Conservation (phyloP, 331 rosid genomes). For the Quercus phellos region DNA sequence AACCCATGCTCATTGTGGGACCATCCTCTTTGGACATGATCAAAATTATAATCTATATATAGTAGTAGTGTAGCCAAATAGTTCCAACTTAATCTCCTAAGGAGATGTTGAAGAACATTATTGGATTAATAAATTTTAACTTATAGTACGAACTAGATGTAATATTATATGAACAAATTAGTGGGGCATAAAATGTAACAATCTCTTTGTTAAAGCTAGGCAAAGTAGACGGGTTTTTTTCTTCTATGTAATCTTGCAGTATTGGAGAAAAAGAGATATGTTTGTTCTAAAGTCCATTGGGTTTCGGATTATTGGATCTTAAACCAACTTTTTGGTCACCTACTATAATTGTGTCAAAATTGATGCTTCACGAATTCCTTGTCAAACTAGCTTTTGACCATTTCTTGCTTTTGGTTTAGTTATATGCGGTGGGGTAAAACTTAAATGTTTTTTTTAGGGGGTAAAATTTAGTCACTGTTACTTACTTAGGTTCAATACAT, state of each 20-base stretch:
- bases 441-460: background rate
- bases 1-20: conserved; percentile 51
- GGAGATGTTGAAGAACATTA: conserved; percentile 52
- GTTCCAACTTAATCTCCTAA: conserved; percentile 48
- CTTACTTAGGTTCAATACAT: too few relatives aligned
- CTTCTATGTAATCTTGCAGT: conserved; percentile 23
- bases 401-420: conserved; percentile 35
- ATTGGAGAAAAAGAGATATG: conserved; percentile 12
- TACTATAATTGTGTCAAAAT: conserved; percentile 31
- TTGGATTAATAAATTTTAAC: conserved; percentile 8
- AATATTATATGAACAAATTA: conserved; percentile 6
- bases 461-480: too few relatives aligned
- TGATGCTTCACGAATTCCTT: conserved; percentile 25
- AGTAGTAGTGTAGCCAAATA: background rate
- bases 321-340: conserved; percentile 51
- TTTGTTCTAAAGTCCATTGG: conserved; percentile 17
- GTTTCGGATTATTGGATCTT: conserved; percentile 9
- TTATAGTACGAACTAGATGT: conserved; percentile 4
- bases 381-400: conserved; percentile 57
- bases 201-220: conserved; percentile 32
- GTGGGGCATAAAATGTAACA: conserved; percentile 17
- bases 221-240: conserved; percentile 23
- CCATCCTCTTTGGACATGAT: conserved; percentile 49
- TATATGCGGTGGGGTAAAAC: conserved; percentile 4
- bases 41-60: background rate